These are phyloP conservation scores for Fusarium bulbicola DNA, from an alignment of 2,329 filamentous ascomycete species.

Conservation along the genomic window DNA sequence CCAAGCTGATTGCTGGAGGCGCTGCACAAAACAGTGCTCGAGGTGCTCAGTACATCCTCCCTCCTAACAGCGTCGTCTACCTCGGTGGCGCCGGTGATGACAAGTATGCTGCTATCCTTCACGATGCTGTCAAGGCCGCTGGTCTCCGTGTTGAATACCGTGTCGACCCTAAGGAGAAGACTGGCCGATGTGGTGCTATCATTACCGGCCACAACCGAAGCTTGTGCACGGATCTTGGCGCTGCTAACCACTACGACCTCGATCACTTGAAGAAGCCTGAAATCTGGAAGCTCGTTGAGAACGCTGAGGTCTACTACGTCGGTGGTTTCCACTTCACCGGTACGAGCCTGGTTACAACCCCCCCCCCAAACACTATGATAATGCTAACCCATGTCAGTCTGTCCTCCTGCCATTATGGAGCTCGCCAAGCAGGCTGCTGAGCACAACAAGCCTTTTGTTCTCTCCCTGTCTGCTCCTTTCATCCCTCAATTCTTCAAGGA, in stretches of 20 bases:
- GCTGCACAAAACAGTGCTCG: conserved; percentile 98
- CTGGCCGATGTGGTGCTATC: conserved; percentile 93
- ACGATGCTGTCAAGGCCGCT: conserved; percentile 84
- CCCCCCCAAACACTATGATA: not conserved
- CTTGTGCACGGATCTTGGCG: conserved; percentile 93
- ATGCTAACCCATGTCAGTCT: conserved; percentile 63
- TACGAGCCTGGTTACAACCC: conserved; percentile 33
- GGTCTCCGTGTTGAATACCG: conserved; percentile 96
- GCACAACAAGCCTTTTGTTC: conserved; percentile 90
- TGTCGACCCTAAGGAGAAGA: conserved; percentile 83
- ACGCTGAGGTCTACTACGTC: conserved; percentile 88
- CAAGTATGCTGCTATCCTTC: conserved; percentile 91
- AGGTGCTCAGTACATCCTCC: conserved; percentile 95
- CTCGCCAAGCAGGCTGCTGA: conserved; percentile 89
- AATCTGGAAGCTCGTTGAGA: conserved; percentile 92
- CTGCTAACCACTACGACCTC: conserved; percentile 96
- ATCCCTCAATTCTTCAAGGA: conserved; percentile 99
- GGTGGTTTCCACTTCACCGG: conserved; percentile 95
- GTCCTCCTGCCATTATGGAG: conserved; percentile 87
- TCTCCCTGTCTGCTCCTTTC: conserved; percentile 95
- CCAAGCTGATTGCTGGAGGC: conserved; percentile 94
- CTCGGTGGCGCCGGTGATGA: conserved; percentile 94
- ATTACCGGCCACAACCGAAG: conserved; percentile 97
- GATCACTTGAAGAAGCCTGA: conserved; percentile 91
- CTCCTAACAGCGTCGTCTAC: conserved; percentile 89